Base-by-base conservation (phyloP, 140 eudicot genomes). In the Senecio squalidus region DNA sequence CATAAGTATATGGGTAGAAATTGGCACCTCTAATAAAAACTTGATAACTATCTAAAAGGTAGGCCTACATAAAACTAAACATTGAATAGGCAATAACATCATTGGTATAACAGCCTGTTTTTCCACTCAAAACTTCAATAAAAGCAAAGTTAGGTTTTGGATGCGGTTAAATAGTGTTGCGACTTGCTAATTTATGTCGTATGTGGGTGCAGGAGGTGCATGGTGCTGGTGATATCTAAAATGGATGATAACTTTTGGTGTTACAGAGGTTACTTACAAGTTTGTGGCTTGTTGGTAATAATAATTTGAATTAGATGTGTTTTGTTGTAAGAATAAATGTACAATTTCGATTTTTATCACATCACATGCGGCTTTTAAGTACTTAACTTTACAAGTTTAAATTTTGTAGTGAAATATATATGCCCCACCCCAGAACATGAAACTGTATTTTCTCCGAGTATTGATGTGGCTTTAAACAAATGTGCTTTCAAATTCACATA, bases 201-300 rank as follows among this genome's bases (percentile, higher is more conserved):
- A 58, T 28, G 33, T 15, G 17, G 27, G 46, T 72, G 72, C 71
- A 72, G 77, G 77, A 72, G 50, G 77, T 72, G 72, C 77, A 72
- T 46, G 67, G 55, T 46, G 72, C 72, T 26, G 55, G 67, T 6
- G 62, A 72, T 64, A 34, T 64, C 47, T 72, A 64, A 64, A 28
- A 28, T 6, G 53, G 29, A 38, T 60, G 52, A 11, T n/a, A 28
- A 34, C 30, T 28, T 50, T 24, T 52, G 57, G 69, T 53, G 74
- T 10, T 70, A 15, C 54, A 27, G 74, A 48, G 55, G 49, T 34
- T 66, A 66, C 72, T 55, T 67, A 38, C 38, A 43, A 20, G 39
- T 20, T 51, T 18, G 40, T 8, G 26, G 52, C n/a, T 43, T 67
- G 70, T 55, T 44, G 50, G 59, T 62, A 53, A 70, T 54, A 51